Base-by-base conservation (phyloP, 352 stramenopile genomes). In the Peronospora farinosa region DNA sequence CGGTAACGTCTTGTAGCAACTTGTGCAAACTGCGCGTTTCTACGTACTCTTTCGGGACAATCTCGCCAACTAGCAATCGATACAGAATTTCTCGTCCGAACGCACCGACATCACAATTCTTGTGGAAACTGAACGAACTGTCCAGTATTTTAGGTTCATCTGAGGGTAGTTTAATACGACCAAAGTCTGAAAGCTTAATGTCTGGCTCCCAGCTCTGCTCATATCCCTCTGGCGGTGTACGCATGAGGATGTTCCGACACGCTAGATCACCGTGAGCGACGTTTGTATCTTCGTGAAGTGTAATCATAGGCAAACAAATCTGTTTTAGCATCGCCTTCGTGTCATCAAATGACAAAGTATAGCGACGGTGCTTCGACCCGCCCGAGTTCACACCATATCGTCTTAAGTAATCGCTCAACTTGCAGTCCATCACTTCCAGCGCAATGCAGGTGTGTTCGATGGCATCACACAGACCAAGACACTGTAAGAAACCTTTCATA, bases 341-440 rank as follows among this genome's bases (percentile, higher is more conserved):
- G 36, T 76, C 63, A 4, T 72, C 70, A 37, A 79, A 65, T 6
- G 76, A 72, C 7, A 90, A 54, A 3, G 76, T 87, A 44, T 74
- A 85, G 3, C 74, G 65, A 2, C 78, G 78, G 35, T 81, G 74
- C 15, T 64, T 71, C 2, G 67, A 72, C 3, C 58, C 52, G 3
- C 55, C 60, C 9, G 47, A 69, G 47, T 67, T 72, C 15, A 65
- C 65, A 5, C 80, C 78, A 42, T 89, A 87, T 27, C 74, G 60
- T 43, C 81, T 64, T 61, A 90, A 63, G 56, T 92, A 92, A 53
- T 92, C 81, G 48, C 81, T 92, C 10, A 92, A 65, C 47, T 92
- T 92, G 60, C 81, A 90, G 48, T 92, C 79, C 78, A 92, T 86
- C n/a, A 92, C 81, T 50, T 92, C 81, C 6, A 92, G 56, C 1